Conservation (phyloP, 805 yeast species). For the Jamesozyma jinghongensis region DNA sequence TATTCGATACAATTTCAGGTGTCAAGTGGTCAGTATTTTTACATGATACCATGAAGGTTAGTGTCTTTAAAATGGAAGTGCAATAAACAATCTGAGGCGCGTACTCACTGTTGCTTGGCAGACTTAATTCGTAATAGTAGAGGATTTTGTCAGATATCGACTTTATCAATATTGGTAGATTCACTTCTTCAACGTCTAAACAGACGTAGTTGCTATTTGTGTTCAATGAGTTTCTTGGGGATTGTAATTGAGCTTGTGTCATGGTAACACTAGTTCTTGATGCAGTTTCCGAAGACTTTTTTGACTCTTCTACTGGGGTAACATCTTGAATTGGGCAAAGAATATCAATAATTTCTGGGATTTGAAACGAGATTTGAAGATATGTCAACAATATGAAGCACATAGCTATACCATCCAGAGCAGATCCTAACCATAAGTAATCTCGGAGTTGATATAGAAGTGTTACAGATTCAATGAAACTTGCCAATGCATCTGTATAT, state of each 20-base stretch:
- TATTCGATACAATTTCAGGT: conserved; percentile 33
- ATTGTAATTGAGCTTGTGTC: conserved; percentile 34
- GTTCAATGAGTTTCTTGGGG: conserved; percentile 41
- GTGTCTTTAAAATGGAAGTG: conserved; percentile 57
- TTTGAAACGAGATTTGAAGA: conserved; percentile 31
- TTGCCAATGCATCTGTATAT: conserved; percentile 56
- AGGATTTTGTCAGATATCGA: conserved; percentile 34
- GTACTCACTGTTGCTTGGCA: conserved; percentile 54
- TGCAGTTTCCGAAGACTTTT: conserved; percentile 1
- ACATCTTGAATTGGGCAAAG: conserved; percentile 23
- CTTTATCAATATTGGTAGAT: conserved; percentile 32
- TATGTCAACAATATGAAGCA: conserved; percentile 52
- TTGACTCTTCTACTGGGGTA: neutral
- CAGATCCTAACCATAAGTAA: conserved; percentile 78
- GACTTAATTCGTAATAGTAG: conserved; percentile 42
- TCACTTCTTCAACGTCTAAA: conserved; percentile 15
- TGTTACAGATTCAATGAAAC: conserved; percentile 64
- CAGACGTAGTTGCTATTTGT: conserved; percentile 5
- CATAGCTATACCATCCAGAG: conserved; percentile 74
- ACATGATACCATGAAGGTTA: conserved; percentile 49
- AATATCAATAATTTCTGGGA: conserved; percentile 26
- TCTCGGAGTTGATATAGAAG: conserved; percentile 58
- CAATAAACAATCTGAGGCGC: conserved; percentile 76
- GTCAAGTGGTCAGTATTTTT: conserved; percentile 43
- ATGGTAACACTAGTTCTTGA: conserved; percentile 17